Conservation (phyloP, 257 asterid species). For the Coffea canephora region DNA sequence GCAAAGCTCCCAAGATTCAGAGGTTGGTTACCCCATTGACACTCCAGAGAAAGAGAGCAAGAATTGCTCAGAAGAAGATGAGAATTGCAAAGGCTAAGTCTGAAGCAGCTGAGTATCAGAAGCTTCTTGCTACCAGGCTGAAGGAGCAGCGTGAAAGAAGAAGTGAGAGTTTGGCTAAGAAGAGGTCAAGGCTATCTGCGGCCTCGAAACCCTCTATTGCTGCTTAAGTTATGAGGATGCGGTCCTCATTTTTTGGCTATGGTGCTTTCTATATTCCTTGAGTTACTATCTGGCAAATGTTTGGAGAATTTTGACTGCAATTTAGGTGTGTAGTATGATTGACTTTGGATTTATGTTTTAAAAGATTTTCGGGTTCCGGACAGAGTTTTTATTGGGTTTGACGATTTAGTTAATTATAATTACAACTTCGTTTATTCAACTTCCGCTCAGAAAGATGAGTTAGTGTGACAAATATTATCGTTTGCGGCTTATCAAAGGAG, state of each 20-base stretch:
- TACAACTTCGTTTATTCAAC: too few species aligned
- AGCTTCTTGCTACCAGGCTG: constrained; percentile 65
- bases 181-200: constrained; percentile 62
- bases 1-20: constrained; percentile 83
- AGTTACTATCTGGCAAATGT: constrained; percentile 9
- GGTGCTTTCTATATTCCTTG: not conserved
- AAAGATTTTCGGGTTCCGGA: not conserved
- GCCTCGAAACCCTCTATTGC: constrained; percentile 51
- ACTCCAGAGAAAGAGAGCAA: constrained; percentile 74
- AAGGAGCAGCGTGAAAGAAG: constrained; percentile 80
- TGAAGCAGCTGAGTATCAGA: constrained; percentile 74
- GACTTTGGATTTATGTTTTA: not conserved
- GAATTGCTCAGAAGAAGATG: constrained; percentile 75
- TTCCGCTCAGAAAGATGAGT: too few species aligned
- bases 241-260: constrained; percentile 4
- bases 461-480: too few species aligned
- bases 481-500: too few species aligned
- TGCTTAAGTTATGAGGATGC: constrained; percentile 23
- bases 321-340: constrained; percentile 16
- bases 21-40: constrained; percentile 86
- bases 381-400: not conserved
- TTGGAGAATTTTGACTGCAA: constrained; percentile 31
- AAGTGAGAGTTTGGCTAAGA: constrained; percentile 77
- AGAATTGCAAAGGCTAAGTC: constrained; percentile 70
- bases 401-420: not conserved